Evolutionary conservation across 2,329 filamentous ascomycete species (phyloP), one percentile per base, ranked within the genome.

Genomic region (Fusarium sp.): DNA sequence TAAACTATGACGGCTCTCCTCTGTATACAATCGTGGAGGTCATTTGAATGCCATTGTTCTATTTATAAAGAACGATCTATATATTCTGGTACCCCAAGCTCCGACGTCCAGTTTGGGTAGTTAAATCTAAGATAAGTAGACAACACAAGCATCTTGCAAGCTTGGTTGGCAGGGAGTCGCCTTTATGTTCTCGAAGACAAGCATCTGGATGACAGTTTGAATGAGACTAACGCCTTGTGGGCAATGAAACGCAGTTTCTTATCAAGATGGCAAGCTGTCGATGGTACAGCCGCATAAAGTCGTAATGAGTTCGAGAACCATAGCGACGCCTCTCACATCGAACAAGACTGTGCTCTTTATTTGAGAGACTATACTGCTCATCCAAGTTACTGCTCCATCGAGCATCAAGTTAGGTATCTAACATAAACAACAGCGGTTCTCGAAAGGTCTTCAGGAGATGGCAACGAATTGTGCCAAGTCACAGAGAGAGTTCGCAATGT

Each of bases 1-100:
- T 8, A 6, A 15, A 22, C 3, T 8, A 36, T 5, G 3, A 26
- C 15, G 1, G 1, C 11, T 38, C 4, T 28, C 10, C 10, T 13
- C 0, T 15, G 2, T 22, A 6, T 6, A 9, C 10, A 17, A 38
- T 22, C 18, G 5, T 18, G 11, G 35, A 38, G 8, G 24, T 22
- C 20, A 24, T 8, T 4, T 3, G 14, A 20, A 28, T 17, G 11
- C 11, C 5, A 28, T 39, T 8, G 15, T 22, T 10, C 5, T 39
- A n/a, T 54, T 2, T n/a, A 24, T 36, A 26, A 26, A 17, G 35
- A n/a, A 28, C 12, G 2, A 28, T 28, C 11, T 14, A 18, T 7
- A 38, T 9, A 17, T 28, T 22, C 3, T 28, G 18, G 14, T 22
- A 18, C 10, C 1, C 5, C 18, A 41, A 28, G 35, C 10, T 14